These are phyloP conservation scores for Volvox reticuliferus DNA, from an alignment of 139 green algal genomes.

Conservation along the genomic window DNA sequence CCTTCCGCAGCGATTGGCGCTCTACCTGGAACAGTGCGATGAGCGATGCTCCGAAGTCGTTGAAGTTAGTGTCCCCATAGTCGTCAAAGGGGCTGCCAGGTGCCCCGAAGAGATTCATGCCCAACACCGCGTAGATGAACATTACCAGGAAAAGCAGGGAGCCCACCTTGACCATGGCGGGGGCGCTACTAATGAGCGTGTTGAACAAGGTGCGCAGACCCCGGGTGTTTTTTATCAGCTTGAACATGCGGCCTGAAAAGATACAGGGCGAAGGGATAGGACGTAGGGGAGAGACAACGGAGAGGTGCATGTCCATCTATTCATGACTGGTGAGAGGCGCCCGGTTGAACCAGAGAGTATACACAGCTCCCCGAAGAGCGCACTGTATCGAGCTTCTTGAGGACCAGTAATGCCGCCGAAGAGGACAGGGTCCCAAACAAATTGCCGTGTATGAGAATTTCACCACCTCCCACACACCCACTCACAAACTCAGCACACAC, in stretches of 20 bases:
- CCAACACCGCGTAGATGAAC: constrained; percentile 81
- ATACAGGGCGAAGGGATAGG: too few species aligned
- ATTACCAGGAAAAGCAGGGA: constrained; percentile 77
- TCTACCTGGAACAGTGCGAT: constrained; percentile 43
- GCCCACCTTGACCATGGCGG: constrained; percentile 79
- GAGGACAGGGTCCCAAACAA: too few species aligned
- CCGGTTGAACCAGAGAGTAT: too few species aligned
- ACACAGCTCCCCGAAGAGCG: too few species aligned
- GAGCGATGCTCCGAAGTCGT: constrained; percentile 52
- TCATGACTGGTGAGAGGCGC: too few species aligned
- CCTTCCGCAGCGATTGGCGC: background rate
- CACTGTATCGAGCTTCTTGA: too few species aligned
- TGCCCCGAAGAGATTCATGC: constrained; percentile 77
- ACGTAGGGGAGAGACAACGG: too few species aligned
- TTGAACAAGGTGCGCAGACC: constrained; percentile 77
- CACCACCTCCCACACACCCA: background rate
- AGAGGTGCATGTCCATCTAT: too few species aligned
- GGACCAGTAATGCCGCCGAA: too few species aligned
- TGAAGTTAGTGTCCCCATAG: constrained; percentile 71
- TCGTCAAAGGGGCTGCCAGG: constrained; percentile 46
- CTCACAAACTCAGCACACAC: background rate
- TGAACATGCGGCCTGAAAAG: constrained; percentile 66
- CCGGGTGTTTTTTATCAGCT: constrained; percentile 72
- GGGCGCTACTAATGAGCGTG: constrained; percentile 76
- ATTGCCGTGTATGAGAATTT: background rate